phyloP scores from a whole-genome alignment of 2,329 filamentous ascomycete genomes.

The Trichoderma simmonsii region DNA sequence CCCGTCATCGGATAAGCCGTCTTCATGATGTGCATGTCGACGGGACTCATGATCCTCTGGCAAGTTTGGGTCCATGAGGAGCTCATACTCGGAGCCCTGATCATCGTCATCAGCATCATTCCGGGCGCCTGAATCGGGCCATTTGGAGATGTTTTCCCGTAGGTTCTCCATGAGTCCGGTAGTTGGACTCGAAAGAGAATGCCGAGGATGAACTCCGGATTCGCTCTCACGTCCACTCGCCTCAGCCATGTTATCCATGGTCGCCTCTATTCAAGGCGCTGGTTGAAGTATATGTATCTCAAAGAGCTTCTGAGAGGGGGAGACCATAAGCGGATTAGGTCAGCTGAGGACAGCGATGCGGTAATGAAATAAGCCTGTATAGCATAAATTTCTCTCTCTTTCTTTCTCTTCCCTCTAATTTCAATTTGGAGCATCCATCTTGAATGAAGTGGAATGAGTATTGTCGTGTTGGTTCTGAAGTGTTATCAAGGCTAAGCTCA shows the following conservation, averaged over 20 bases:
- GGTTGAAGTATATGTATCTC: not conserved
- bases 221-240: conserved; percentile 25
- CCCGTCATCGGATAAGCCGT: conserved; percentile 28
- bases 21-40: conserved; percentile 27
- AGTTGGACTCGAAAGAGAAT: conserved; percentile 29
- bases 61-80: conserved; percentile 53
- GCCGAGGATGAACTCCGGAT: conserved; percentile 25
- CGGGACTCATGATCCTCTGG: conserved; percentile 35
- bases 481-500: not conserved
- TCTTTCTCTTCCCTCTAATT: not conserved
- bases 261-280: not conserved
- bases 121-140: conserved; percentile 39
- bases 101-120: conserved; percentile 43
- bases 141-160: conserved; percentile 38
- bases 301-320: not conserved
- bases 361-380: not conserved
- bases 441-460: not conserved
- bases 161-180: conserved; percentile 26
- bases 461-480: not conserved
- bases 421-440: not conserved
- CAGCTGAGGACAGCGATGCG: not conserved
- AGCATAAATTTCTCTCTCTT: not conserved
- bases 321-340: not conserved
- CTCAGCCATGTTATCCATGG: conserved; percentile 20
- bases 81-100: conserved; percentile 51